phyloP scores from a whole-genome alignment of 768 basidiomycete genomes.

The Leccinum subgranulosum region DNA sequence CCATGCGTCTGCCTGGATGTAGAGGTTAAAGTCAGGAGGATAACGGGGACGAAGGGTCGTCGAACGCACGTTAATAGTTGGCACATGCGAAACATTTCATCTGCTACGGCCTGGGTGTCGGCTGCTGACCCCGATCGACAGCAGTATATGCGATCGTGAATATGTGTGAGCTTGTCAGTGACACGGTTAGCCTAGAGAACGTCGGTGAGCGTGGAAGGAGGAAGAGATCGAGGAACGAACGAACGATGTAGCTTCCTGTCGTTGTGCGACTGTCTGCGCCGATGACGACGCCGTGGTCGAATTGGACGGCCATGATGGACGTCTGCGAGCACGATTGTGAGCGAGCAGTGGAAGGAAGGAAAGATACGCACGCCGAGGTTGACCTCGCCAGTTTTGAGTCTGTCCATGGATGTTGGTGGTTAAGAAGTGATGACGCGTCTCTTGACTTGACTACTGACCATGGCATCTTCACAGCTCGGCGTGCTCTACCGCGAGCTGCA shows the following conservation, averaged over 20 bases:
- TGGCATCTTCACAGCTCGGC: constrained; percentile 55
- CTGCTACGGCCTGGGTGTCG: constrained; percentile 96
- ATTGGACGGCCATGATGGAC: constrained; percentile 99
- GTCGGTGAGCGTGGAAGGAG: background rate
- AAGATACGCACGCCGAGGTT: constrained; percentile 81
- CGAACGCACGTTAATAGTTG: constrained; percentile 67
- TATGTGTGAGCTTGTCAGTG: constrained; percentile 94
- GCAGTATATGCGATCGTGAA: constrained; percentile 98
- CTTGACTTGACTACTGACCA: background rate
- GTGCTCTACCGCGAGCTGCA: constrained; percentile 64
- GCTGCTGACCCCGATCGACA: constrained; percentile 98
- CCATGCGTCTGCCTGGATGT: constrained; percentile 52
- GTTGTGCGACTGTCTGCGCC: constrained; percentile 98
- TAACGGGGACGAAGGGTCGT: background rate
- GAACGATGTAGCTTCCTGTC: constrained; percentile 92
- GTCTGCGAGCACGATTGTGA: constrained; percentile 51
- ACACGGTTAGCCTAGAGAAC: constrained; percentile 84
- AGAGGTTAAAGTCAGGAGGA: background rate
- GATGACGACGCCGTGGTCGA: constrained; percentile 90
- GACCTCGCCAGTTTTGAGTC: constrained; percentile 92
- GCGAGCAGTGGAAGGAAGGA: background rate
- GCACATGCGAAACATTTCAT: constrained; percentile 79
- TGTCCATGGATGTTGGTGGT: constrained; percentile 53
- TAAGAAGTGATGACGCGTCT: constrained; percentile 40
- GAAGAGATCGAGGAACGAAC: constrained; percentile 15